These are phyloP conservation scores for Talaromyces islandicus DNA, from an alignment of 2,329 filamentous ascomycete genomes.

Conservation along the genomic window DNA sequence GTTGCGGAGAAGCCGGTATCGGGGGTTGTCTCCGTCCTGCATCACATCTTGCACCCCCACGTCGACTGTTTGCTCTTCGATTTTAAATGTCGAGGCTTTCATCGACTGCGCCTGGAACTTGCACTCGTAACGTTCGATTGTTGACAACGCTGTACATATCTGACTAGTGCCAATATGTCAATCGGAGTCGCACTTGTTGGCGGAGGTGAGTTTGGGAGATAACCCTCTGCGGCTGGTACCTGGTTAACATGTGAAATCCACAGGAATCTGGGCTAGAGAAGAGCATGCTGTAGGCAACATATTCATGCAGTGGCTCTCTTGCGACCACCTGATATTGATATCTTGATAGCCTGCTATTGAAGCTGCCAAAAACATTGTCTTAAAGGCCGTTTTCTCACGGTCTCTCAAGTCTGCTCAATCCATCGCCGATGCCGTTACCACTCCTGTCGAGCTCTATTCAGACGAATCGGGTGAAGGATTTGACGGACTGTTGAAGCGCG, in stretches of 20 bases:
- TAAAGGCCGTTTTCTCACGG: conserved; percentile 57
- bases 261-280: conserved; percentile 49
- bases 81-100: too few relatives aligned
- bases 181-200: conserved; percentile 6
- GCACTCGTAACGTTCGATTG: background rate
- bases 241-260: background rate
- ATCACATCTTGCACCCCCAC: too few relatives aligned
- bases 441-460: conserved; percentile 47
- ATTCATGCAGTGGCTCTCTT: too few relatives aligned
- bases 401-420: conserved; percentile 48
- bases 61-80: background rate
- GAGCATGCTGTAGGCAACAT: conserved; percentile 43
- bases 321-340: conserved; percentile 1
- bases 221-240: background rate
- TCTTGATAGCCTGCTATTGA: conserved; percentile 44
- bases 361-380: conserved; percentile 35
- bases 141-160: background rate
- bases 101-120: background rate
- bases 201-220: conserved; percentile 19
- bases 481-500: conserved; percentile 41
- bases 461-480: conserved; percentile 47
- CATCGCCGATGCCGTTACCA: conserved; percentile 26
- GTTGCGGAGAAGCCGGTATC: background rate
- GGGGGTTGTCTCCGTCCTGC: background rate
- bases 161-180: background rate